Conservation (phyloP, 1,284 basidiomycete species). For the Acaromyces ingoldii region DNA sequence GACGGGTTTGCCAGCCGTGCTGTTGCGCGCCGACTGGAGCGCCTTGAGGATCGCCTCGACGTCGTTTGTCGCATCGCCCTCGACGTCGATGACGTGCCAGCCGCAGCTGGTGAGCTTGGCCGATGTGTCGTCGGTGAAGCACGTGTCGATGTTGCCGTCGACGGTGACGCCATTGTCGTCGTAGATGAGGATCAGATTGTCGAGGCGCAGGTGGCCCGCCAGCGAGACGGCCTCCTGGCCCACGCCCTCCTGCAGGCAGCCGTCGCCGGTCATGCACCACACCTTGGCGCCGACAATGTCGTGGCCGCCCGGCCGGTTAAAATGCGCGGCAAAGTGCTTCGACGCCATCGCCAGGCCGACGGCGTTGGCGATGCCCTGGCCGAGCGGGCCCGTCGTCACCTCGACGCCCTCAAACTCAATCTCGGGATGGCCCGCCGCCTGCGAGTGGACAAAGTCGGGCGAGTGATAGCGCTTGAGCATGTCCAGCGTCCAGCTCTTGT, state of each 20-base stretch:
- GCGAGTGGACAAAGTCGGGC: conserved; percentile 60
- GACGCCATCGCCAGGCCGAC: conserved; percentile 82
- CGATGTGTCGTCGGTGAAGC: conserved; percentile 79
- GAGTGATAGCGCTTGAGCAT: conserved; percentile 62
- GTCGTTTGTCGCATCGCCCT: conserved; percentile 29
- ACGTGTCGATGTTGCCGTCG: conserved; percentile 82
- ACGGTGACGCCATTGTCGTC: conserved; percentile 78
- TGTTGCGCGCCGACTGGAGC: conserved; percentile 38
- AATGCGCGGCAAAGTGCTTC: conserved; percentile 78
- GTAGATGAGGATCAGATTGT: conserved; percentile 68
- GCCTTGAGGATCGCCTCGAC: conserved; percentile 45
- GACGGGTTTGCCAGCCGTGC: conserved; percentile 64
- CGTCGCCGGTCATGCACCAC: conserved; percentile 84
- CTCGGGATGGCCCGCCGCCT: conserved; percentile 73
- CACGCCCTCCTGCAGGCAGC: conserved; percentile 94
- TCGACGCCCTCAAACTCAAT: conserved; percentile 79
- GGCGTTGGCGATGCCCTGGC: conserved; percentile 62
- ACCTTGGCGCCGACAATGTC: conserved; percentile 83
- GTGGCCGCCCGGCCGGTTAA: conserved; percentile 83
- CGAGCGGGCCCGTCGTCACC: conserved; percentile 92
- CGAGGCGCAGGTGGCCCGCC: conserved; percentile 83
- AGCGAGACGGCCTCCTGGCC: conserved; percentile 82
- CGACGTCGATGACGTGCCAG: conserved; percentile 52
- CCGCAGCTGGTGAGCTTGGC: conserved; percentile 46
- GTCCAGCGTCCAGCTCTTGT: conserved; percentile 69